Conservation (phyloP, 495 filamentous ascomycete genomes). For the Podospora bellae-mahoneyi region DNA sequence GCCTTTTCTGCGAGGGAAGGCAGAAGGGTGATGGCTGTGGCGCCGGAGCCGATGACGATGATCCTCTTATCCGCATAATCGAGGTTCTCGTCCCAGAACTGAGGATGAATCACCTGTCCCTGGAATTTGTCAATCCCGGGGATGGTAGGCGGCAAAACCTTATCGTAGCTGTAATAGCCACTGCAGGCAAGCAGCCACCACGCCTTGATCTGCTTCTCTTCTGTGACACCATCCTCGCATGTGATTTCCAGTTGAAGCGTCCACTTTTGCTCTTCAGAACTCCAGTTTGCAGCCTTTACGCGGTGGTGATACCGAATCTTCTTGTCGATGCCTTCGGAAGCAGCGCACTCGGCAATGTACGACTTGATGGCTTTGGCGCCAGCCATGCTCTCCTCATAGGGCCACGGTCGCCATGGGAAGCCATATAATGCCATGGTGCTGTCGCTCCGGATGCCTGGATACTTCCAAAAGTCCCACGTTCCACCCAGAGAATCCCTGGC, state of each 20-base stretch:
- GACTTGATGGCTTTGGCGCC: constrained; percentile 55
- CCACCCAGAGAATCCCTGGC: constrained; percentile 58
- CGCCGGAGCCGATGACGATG: constrained; percentile 55
- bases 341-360: constrained; percentile 61
- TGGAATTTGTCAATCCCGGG: constrained; percentile 57
- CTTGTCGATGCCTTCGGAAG: constrained; percentile 57
- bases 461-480: constrained; percentile 71
- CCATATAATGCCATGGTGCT: constrained; percentile 66
- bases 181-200: constrained; percentile 60
- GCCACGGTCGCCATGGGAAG: constrained; percentile 68
- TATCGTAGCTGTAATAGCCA: constrained; percentile 67
- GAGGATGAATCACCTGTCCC: constrained; percentile 57
- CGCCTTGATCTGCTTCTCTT: constrained; percentile 42
- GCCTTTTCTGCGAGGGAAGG: constrained; percentile 51
- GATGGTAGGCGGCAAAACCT: constrained; percentile 54
- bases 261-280: constrained; percentile 58
- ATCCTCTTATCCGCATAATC: constrained; percentile 51
- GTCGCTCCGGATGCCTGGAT: constrained; percentile 67
- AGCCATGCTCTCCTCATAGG: constrained; percentile 55
- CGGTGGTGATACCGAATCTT: constrained; percentile 60
- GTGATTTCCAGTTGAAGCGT: constrained; percentile 49
- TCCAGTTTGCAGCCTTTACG: constrained; percentile 57
- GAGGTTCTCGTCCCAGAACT: constrained; percentile 58
- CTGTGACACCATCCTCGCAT: constrained; percentile 38
- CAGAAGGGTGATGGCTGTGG: constrained; percentile 56